Conservation (phyloP, 805 yeast genomes). For the Isabelozyma rhagii region DNA sequence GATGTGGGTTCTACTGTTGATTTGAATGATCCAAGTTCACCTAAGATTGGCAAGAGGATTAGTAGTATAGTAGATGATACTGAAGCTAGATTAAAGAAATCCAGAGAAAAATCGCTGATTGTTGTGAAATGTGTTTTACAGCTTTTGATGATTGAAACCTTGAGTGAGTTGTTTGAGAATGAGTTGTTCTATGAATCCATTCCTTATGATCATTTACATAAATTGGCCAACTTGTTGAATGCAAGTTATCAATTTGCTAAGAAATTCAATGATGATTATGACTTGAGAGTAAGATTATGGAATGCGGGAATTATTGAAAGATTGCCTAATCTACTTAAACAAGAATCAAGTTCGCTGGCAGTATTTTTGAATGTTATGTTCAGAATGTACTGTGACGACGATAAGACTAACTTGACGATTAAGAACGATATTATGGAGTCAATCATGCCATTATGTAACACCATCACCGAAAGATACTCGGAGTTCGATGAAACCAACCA, state of each 20-base stretch:
- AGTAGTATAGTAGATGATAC: conserved; percentile 20
- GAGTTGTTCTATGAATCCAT: conserved; percentile 65
- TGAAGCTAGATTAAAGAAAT: conserved; percentile 38
- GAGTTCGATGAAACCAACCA: conserved; percentile 75
- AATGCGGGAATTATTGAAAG: conserved; percentile 90
- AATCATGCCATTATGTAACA: conserved; percentile 62
- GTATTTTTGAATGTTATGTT: conserved; percentile 80
- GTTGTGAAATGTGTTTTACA: conserved; percentile 93
- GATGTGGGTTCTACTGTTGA: conserved; percentile 16
- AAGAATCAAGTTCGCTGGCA: conserved; percentile 87
- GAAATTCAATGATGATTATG: conserved; percentile 84
- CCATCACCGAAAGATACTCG: conserved; percentile 67
- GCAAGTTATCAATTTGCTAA: conserved; percentile 79
- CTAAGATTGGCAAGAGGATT: neutral
- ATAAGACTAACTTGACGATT: conserved; percentile 44
- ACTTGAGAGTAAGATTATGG: conserved; percentile 83
- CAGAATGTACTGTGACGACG: conserved; percentile 68
- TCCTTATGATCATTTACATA: conserved; percentile 62
- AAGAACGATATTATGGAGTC: conserved; percentile 51
- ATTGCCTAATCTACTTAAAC: conserved; percentile 86
- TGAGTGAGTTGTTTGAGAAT: conserved; percentile 73
- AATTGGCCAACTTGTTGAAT: conserved; percentile 58
- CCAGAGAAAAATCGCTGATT: conserved; percentile 65
- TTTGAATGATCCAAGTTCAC: conserved; percentile 4
- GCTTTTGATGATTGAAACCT: conserved; percentile 79